Base-by-base conservation (phyloP, 257 asterid genomes). In the Ehretia macrophylla region DNA sequence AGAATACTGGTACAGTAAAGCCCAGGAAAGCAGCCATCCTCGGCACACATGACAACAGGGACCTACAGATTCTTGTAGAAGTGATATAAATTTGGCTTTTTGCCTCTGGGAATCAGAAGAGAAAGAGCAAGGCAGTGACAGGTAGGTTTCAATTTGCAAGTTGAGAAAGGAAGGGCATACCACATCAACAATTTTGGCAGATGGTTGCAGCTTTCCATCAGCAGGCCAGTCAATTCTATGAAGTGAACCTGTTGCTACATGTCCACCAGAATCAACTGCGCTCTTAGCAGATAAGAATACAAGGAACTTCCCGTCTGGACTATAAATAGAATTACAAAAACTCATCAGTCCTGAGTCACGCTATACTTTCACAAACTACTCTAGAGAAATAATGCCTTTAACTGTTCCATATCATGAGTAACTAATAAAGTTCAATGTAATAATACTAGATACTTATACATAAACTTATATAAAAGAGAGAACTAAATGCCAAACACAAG, bases 191-290 rank as follows among this genome's bases (percentile, higher is more conserved):
- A 81, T 64, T 65, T 82, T 66, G 58, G 67, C 60, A 64, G 82
- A 73, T 51, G 84, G 55, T 1, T 48, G 51, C 22, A 76, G 73
- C 75, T 78, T 78, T 68, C 85, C 90, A 51, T 70, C 66, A 60
- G 80, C 61, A n/a, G 95, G 88, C 96, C 98, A 91, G 62, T 75
- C 84, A 60, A 88, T 57, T 78, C 75, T 85, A 74, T 85, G 95
- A 69, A 91, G 90, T 56, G 98, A 85, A 32, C 85, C 75, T 23
- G 96, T 88, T 69, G 96, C 92, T 0, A 75, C 79, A 78, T 91
- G 96, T 5, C 75, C 90, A 45, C 96, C 94, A 62, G 96, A 76
- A 64, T 88, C 92, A 56, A 85, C 94, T 62, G 92, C 78, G 67
- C 87, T 59, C 73, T 65, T 81, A 66, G 95, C 83, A 45, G 96